Percentiles rank a stretch among this genome's conserved stretches.
phyloP scores from a whole-genome alignment of 2,329 filamentous ascomycete genomes.

The Microcyclosporella mali region DNA sequence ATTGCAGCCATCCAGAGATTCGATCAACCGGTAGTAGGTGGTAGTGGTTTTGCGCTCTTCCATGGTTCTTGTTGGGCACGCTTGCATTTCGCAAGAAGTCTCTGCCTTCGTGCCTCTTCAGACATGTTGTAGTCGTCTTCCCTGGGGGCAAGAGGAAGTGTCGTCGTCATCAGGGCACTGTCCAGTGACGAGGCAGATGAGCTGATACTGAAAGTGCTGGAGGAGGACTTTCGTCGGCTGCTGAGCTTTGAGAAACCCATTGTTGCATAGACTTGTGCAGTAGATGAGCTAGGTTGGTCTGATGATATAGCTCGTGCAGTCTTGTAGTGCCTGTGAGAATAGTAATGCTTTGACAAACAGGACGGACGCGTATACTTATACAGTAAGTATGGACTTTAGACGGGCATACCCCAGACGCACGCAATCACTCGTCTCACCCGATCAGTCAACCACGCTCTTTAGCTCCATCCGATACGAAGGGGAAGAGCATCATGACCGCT shows the following conservation, averaged over 20 bases:
- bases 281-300: neutral
- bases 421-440: neutral
- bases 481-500: neutral
- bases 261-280: neutral
- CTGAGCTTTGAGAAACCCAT: conserved; percentile 23
- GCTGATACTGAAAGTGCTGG: conserved; percentile 18
- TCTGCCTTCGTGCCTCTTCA: conserved; percentile 22
- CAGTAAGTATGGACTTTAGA: neutral
- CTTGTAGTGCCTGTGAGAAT: no score
- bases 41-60: conserved; percentile 22
- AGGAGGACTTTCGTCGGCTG: conserved; percentile 19
- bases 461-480: neutral
- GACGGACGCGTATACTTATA: conserved; percentile 1
- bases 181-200: conserved; percentile 23
- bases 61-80: conserved; percentile 22
- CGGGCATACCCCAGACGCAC: conserved; percentile 1
- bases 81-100: conserved; percentile 27
- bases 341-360: neutral
- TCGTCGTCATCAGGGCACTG: conserved; percentile 19
- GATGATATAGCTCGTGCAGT: no score
- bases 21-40: conserved; percentile 6
- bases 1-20: no score
- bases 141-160: conserved; percentile 27
- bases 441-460: neutral
- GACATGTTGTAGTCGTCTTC: conserved; percentile 29